These are phyloP conservation scores for Bidens hawaiensis DNA, from an alignment of 140 eudicot species.

Conservation along the genomic window DNA sequence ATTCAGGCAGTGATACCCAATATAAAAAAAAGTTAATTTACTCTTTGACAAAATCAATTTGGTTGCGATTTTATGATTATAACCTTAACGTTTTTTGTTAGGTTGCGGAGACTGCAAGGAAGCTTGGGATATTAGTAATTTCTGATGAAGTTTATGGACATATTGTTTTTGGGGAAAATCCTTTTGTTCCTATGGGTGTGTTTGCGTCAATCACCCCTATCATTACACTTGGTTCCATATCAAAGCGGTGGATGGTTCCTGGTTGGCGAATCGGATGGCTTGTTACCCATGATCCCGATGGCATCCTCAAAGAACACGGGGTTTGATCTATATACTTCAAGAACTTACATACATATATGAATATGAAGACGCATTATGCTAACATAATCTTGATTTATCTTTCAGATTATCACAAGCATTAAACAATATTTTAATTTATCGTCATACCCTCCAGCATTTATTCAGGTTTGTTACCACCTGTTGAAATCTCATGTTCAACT, in stretches of 20 bases:
- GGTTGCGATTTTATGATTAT: not conserved
- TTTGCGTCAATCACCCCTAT: constrained; percentile 32
- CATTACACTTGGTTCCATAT: constrained; percentile 28
- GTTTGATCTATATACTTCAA: not conserved
- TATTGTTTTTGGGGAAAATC: constrained; percentile 29
- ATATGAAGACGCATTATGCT: not conserved
- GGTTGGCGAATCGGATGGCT: constrained; percentile 46
- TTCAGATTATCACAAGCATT: not conserved
- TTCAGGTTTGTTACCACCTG: not conserved
- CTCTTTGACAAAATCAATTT: not conserved
- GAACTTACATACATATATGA: not conserved
- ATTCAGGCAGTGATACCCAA: not conserved
- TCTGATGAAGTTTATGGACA: constrained; percentile 36
- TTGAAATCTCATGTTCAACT: not conserved
- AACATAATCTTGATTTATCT: not conserved
- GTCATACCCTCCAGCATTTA: not conserved
- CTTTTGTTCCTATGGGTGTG: constrained; percentile 34
- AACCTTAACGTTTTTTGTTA: not conserved
- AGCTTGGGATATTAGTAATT: constrained; percentile 30
- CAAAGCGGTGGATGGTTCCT: constrained; percentile 38
- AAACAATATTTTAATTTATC: not conserved
- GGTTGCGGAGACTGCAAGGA: constrained; percentile 33
- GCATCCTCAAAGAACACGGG: constrained; percentile 25
- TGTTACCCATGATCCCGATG: constrained; percentile 24
- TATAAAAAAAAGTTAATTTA: no score